Percentiles rank a stretch among this genome's conserved stretches.
These are phyloP conservation scores for Cytospora mali DNA, from an alignment of 2,329 filamentous ascomycete species.

Conservation along the genomic window DNA sequence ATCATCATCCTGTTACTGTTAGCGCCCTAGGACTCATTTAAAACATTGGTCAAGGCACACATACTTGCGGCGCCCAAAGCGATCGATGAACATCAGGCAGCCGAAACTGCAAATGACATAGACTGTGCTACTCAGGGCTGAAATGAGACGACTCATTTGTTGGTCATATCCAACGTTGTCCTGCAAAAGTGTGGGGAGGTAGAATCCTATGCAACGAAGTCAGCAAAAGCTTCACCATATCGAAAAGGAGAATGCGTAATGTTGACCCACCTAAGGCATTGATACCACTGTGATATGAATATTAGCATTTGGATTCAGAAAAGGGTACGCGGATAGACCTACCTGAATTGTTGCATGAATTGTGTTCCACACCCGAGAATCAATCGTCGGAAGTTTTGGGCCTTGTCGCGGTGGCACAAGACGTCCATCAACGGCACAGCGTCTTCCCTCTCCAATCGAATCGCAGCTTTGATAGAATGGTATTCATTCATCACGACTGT, in stretches of 20 bases:
- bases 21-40: neutral
- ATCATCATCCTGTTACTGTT: slow-evolving; percentile 40
- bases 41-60: slow-evolving; percentile 11
- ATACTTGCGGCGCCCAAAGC: slow-evolving; percentile 44
- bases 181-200: slow-evolving; percentile 58
- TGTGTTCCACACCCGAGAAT: slow-evolving; percentile 47
- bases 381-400: slow-evolving; percentile 41
- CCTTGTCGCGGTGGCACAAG: slow-evolving; percentile 42
- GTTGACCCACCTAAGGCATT: slow-evolving; percentile 23
- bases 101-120: slow-evolving; percentile 42
- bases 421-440: slow-evolving; percentile 39
- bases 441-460: slow-evolving; percentile 41
- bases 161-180: slow-evolving; percentile 53
- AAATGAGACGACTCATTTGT: slow-evolving; percentile 53
- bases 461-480: slow-evolving; percentile 40
- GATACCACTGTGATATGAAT: slow-evolving; percentile 10
- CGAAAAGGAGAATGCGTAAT: neutral
- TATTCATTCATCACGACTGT: slow-evolving; percentile 38
- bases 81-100: slow-evolving; percentile 44
- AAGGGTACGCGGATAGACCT: neutral
- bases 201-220: slow-evolving; percentile 38
- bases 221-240: neutral
- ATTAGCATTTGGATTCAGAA: neutral
- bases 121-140: slow-evolving; percentile 52
- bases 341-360: slow-evolving; percentile 50